These are phyloP conservation scores for Fomitopsis schrenkii DNA, from an alignment of 1,284 basidiomycete species.

Conservation along the genomic window DNA sequence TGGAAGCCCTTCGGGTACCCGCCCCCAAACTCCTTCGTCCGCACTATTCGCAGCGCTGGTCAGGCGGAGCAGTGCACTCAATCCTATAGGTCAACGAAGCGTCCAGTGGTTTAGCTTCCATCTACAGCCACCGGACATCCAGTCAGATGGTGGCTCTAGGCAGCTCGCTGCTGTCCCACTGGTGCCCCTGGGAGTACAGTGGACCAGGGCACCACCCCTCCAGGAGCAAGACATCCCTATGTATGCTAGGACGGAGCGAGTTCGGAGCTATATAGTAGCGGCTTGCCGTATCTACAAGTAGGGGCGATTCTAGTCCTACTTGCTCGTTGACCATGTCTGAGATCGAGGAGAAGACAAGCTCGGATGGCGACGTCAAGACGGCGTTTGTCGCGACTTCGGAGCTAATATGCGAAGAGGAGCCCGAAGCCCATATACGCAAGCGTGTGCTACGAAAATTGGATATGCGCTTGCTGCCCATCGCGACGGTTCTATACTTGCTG, in stretches of 20 bases:
- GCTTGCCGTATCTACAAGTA: neutral
- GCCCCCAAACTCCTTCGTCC: neutral
- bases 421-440: neutral
- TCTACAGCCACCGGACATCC: neutral
- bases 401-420: neutral
- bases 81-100: neutral
- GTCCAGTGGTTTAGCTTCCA: neutral
- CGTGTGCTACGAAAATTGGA: conserved; percentile 21
- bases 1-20: neutral
- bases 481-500: conserved; percentile 60
- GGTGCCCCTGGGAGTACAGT: neutral
- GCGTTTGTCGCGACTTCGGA: neutral
- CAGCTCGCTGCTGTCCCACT: neutral
- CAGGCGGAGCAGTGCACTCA: neutral
- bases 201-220: neutral
- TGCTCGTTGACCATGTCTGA: neutral
- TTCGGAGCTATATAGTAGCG: neutral
- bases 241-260: neutral
- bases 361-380: neutral
- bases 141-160: neutral
- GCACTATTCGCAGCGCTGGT: neutral
- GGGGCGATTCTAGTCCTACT: neutral
- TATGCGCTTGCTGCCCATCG: conserved; percentile 40
- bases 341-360: neutral
- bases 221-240: neutral